A percentile compares a stretch with the other conserved stretches of the same genome.
Conservation (phyloP, 2,329 filamentous ascomycete genomes). For the Bertia moriformis region DNA sequence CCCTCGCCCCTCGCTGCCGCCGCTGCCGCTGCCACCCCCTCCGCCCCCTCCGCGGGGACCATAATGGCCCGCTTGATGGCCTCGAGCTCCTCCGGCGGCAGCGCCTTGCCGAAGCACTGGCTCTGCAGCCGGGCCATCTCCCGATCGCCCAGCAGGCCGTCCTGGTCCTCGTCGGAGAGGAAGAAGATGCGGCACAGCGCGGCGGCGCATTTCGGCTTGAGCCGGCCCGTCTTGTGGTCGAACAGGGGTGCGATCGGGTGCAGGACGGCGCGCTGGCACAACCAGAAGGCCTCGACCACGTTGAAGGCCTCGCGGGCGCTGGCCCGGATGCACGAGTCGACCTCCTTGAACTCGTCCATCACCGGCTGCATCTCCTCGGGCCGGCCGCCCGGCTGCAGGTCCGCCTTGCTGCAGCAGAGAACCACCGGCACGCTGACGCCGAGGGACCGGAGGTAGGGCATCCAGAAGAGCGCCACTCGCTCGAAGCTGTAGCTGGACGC, state of each 20-base stretch:
- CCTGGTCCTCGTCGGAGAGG: slow-evolving; percentile 59
- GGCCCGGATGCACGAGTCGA: slow-evolving; percentile 62
- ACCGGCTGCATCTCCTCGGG: slow-evolving; percentile 65
- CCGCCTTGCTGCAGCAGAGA: slow-evolving; percentile 61
- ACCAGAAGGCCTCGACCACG: slow-evolving; percentile 60
- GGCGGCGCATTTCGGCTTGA: slow-evolving; percentile 56
- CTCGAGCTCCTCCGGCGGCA: slow-evolving; percentile 48
- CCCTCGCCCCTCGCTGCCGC: no score
- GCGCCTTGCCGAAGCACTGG: slow-evolving; percentile 56
- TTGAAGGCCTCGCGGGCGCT: slow-evolving; percentile 58
- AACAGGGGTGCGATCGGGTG: slow-evolving; percentile 63
- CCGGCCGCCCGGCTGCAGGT: slow-evolving; percentile 52
- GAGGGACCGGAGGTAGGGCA: slow-evolving; percentile 60
- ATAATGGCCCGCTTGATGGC: slow-evolving; percentile 58
- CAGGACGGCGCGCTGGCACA: slow-evolving; percentile 64
- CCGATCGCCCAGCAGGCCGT: slow-evolving; percentile 54
- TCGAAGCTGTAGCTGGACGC: slow-evolving; percentile 70
- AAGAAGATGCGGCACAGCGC: slow-evolving; percentile 60
- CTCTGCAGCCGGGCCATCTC: slow-evolving; percentile 58
- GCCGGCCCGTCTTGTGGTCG: slow-evolving; percentile 51
- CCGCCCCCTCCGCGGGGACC: no score
- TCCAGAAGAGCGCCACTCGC: slow-evolving; percentile 60
- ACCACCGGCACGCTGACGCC: slow-evolving; percentile 66
- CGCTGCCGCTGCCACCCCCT: background rate
- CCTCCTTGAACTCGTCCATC: slow-evolving; percentile 68